Base-by-base conservation (phyloP, 352 stramenopile genomes). In the Pythium myriotylum region DNA sequence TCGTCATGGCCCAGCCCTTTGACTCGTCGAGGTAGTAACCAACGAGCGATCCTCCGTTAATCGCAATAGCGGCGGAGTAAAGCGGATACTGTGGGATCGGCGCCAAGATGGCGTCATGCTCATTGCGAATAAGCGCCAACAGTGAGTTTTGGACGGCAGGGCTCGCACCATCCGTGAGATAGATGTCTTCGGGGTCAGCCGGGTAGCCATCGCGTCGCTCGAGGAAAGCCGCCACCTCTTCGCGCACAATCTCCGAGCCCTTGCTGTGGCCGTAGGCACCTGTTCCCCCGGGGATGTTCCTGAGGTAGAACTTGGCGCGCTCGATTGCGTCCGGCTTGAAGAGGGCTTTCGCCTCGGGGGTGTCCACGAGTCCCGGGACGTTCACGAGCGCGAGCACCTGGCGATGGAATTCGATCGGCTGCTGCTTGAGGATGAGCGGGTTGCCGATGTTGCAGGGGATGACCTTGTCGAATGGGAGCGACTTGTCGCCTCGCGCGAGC, bases 1-100 rank as follows among this genome's bases (percentile, higher is more conserved):
- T 70, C 23, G 81, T 79, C 49, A 96, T 81, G 33, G 71, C 81
- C 98, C 98, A 99, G 43, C 80, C 84, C 2, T 86, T 88, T n/a
- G 86, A 68, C 81, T 99, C 98, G 72, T 99, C 89, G 26, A 99
- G 72, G 68, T 97, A 99, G 82, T 99, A 99, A 13, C 94, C 94
- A 17, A 98, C 90, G 41, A 98, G 85, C 29, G 91, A 78, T 53
- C 96, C 97, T 46, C 92, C 91, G 48, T 98, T 91, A 51, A 99
- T 83, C 33, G 97, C 92, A 39, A 99, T 96, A n/a, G 93, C 89
- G 5, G 97, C 97, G 58, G 93, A 98, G 80, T 99, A 99, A 19
- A 99, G 87, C 27, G 98, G 98, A 76, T 99, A 99, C 84, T 99
- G 98, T 33, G 98, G 98, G 66, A 99, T 99, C 19, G 97, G 97